Conservation (phyloP, 2,329 filamentous ascomycete species). For the Phoma sp. region DNA sequence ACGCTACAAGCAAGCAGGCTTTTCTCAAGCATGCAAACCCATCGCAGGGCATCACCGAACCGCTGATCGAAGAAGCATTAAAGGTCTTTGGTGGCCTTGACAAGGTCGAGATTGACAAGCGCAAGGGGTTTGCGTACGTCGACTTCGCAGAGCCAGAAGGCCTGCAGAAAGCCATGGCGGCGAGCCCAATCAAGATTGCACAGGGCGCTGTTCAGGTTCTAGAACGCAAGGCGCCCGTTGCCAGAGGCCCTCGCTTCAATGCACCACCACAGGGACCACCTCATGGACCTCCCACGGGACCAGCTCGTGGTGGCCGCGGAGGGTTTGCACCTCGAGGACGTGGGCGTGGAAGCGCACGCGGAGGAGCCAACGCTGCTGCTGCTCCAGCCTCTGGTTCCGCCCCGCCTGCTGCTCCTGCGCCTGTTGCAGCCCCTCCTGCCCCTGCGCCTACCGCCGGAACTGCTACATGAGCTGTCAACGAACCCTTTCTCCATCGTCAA, state of each 20-base stretch:
- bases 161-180: conserved; percentile 79
- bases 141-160: conserved; percentile 79
- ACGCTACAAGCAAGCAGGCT: conserved; percentile 59
- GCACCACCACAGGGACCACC: conserved; percentile 38
- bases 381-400: conserved; percentile 15
- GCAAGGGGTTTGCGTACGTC: conserved; percentile 93
- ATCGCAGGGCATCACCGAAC: conserved; percentile 89
- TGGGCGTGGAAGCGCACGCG: conserved; percentile 43
- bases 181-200: conserved; percentile 81
- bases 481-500: background rate
- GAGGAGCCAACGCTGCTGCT: conserved; percentile 33
- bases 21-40: conserved; percentile 71
- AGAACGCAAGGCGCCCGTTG: conserved; percentile 72
- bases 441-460: background rate
- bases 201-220: conserved; percentile 87
- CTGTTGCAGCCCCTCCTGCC: background rate
- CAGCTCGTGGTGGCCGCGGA: conserved; percentile 40
- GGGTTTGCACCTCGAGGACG: conserved; percentile 45
- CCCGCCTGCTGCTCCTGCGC: background rate
- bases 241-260: conserved; percentile 37
- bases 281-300: conserved; percentile 38
- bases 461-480: conserved; percentile 2
- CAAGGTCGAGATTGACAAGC: conserved; percentile 89
- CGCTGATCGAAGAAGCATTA: conserved; percentile 77
- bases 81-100: conserved; percentile 75